A percentile compares a stretch with the other conserved stretches of the same genome.
These are phyloP conservation scores for Chloropicon primus DNA, from an alignment of 139 green algal genomes.

Conservation along the genomic window DNA sequence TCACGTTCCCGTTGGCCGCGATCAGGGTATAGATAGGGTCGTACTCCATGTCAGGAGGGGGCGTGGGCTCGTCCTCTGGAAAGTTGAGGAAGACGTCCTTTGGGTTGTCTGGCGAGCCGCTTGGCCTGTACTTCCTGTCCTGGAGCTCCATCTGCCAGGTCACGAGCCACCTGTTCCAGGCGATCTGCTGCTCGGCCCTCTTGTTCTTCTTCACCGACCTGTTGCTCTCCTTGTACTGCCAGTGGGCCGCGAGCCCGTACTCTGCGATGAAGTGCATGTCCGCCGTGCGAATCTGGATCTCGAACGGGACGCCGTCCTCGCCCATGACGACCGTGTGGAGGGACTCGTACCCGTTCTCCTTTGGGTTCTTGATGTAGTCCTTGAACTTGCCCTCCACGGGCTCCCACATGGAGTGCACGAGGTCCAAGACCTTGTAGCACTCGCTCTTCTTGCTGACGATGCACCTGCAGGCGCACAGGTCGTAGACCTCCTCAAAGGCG, in stretches of 20 bases:
- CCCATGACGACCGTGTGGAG: slow-evolving; percentile 60
- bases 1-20: neutral
- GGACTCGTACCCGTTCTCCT: slow-evolving; percentile 86
- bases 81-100: neutral
- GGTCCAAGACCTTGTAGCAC: slow-evolving; percentile 71
- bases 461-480: slow-evolving; percentile 71
- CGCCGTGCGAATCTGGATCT: slow-evolving; percentile 73
- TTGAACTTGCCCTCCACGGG: slow-evolving; percentile 57
- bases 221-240: slow-evolving; percentile 85
- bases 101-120: slow-evolving; percentile 19
- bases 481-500: slow-evolving; percentile 40
- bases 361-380: slow-evolving; percentile 79
- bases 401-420: slow-evolving; percentile 56
- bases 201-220: neutral
- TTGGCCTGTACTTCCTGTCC: slow-evolving; percentile 38
- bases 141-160: slow-evolving; percentile 26
- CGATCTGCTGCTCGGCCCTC: slow-evolving; percentile 6
- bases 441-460: slow-evolving; percentile 64
- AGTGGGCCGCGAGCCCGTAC: slow-evolving; percentile 85
- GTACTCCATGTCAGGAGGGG: neutral
- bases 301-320: slow-evolving; percentile 27
- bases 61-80: neutral
- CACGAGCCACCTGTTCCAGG: slow-evolving; percentile 25
- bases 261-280: slow-evolving; percentile 89
- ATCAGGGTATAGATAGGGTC: neutral